phyloP scores from a whole-genome alignment of 1,284 basidiomycete species.

The Schizopora paradoxa region DNA sequence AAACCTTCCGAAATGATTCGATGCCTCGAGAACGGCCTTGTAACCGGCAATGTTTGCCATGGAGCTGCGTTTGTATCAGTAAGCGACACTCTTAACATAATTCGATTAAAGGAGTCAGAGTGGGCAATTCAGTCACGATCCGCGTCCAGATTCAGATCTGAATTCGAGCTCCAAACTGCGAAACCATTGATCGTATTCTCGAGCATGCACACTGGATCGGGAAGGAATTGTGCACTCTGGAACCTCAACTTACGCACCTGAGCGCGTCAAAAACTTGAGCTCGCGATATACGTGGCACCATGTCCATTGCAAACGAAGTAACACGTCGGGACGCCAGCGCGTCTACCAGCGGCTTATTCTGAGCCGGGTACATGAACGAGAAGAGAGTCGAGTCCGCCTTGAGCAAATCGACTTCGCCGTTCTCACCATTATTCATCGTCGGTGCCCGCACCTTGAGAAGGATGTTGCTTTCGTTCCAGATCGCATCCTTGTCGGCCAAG shows the following conservation, averaged over 20 bases:
- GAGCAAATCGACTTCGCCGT: conserved; percentile 46
- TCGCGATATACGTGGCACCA: conserved; percentile 82
- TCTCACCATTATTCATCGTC: conserved; percentile 32
- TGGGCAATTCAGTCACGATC: too few species aligned
- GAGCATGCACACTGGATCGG: background rate
- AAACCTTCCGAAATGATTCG: conserved; percentile 82
- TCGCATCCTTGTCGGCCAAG: conserved; percentile 57
- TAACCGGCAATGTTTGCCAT: conserved; percentile 89
- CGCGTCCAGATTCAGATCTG: too few species aligned
- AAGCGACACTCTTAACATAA: too few species aligned
- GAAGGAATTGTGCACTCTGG: background rate
- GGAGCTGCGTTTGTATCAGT: too few species aligned
- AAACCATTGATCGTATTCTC: background rate
- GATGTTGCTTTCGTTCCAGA: conserved; percentile 65
- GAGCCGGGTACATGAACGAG: conserved; percentile 78
- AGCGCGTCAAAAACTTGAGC: conserved; percentile 84
- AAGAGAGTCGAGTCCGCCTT: conserved; percentile 73
- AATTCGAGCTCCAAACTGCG: too few species aligned
- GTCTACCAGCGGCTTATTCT: conserved; percentile 71
- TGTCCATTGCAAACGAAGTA: conserved; percentile 77
- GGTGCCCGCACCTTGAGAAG: conserved; percentile 80
- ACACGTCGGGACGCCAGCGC: conserved; percentile 55
- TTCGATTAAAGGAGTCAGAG: too few species aligned
- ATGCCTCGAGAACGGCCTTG: conserved; percentile 82
- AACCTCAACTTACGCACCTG: conserved; percentile 50